Base-by-base conservation (phyloP, 2,329 filamentous ascomycete species). In the Ophidiomyces ophidiicola region DNA sequence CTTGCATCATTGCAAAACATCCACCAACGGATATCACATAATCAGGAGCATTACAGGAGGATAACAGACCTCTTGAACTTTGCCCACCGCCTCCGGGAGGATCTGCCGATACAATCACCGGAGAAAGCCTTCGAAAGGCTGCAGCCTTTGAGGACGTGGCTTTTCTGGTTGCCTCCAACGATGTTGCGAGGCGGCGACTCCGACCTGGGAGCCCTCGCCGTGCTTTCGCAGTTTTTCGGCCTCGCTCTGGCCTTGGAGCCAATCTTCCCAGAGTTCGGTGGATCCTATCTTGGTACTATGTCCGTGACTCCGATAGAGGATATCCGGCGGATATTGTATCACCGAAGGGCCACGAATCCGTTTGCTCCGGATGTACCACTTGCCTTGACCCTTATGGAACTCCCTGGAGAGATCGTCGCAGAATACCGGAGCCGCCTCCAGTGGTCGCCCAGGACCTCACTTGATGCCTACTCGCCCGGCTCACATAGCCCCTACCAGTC, bases 151-250 rank as follows among this genome's bases (percentile, higher is more conserved):
- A 75, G 87, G 40, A 82, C 83, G 50, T 94, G 88, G 86, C 74
- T 96, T 11, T 94, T 96, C 63, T 96, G 88, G 86, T 76, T 94
- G 40, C 90, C 90, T 1, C 78, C 94, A 23, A 77, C 78, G 48
- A 80, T 87, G 51, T 71, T 94, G 18, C 80, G 88, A 56, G 76
- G 78, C 47, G 81, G 79, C 32, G 76, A 80, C 36, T 75, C 76
- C 24, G 85, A 88, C 48, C 73, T 82, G 17, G 82, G 76, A 44
- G 80, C 85, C 1, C 70, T 94, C 48, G 70, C 93, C 37, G 78
- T 92, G 46, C 78, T 96, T 39, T 82, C 86, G 7, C 83, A 96
- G 56, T 85, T 94, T 59, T 96, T 94, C 63, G 87, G 84, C 0
- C 77, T 86, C 12, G 86, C 85, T 3, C 69, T 96, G 44, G 76